These are phyloP conservation scores for Fulvia fulva DNA, from an alignment of 2,329 filamentous ascomycete genomes.

Conservation along the genomic window DNA sequence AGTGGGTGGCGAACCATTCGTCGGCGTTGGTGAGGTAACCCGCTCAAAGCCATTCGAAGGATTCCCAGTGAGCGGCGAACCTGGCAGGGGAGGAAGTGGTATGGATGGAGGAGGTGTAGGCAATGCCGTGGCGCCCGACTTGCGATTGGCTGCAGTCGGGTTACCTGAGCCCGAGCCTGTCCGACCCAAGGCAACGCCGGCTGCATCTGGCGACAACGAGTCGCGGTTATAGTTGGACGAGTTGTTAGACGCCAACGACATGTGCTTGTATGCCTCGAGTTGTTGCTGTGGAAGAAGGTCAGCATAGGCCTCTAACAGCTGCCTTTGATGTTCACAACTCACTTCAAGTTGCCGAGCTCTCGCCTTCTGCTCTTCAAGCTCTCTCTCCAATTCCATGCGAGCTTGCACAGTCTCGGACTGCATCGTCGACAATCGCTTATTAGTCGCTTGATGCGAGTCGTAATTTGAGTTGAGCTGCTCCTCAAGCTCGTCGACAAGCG, in stretches of 20 bases:
- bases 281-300: conserved; percentile 61
- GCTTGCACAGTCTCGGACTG: conserved; percentile 45
- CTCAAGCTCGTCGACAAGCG: conserved; percentile 90
- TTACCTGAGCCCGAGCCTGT: conserved; percentile 57
- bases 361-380: conserved; percentile 73
- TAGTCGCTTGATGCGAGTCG: conserved; percentile 81
- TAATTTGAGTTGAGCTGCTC: conserved; percentile 94
- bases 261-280: conserved; percentile 37
- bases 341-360: conserved; percentile 77
- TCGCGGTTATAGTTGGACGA: conserved; percentile 39
- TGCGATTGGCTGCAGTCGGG: conserved; percentile 64
- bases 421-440: conserved; percentile 75
- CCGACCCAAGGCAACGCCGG: conserved; percentile 44
- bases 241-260: conserved; percentile 31
- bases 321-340: conserved; percentile 33
- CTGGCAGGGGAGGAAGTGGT: conserved; percentile 86
- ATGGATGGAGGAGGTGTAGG: conserved; percentile 94
- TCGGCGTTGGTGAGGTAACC: conserved; percentile 60
- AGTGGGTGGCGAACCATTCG: conserved; percentile 53
- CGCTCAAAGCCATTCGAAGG: conserved; percentile 34
- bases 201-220: conserved; percentile 44
- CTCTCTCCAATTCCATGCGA: conserved; percentile 47
- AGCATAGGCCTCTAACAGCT: conserved; percentile 9
- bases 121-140: conserved; percentile 79
- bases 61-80: conserved; percentile 48